Percentiles rank a stretch among this genome's conserved stretches.
phyloP scores from a whole-genome alignment of 2,329 filamentous ascomycete species.

The Xylaria sp. region DNA sequence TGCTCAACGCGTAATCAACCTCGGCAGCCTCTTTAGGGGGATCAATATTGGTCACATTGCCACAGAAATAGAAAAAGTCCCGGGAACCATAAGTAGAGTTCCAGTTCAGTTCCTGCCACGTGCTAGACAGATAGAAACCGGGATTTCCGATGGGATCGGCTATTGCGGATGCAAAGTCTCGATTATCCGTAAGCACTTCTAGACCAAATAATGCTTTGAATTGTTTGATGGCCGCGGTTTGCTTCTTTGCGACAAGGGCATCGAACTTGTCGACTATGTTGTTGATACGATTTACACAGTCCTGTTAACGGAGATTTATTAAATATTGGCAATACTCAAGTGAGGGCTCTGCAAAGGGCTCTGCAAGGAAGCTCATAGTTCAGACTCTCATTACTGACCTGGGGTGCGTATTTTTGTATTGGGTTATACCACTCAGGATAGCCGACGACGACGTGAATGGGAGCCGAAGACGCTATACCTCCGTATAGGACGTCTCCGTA shows the following conservation, averaged over 20 bases:
- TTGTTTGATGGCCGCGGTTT: constrained; percentile 56
- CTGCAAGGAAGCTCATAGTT: background rate
- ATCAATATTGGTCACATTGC: constrained; percentile 60
- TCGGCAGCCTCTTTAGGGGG: constrained; percentile 56
- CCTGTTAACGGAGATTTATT: constrained; percentile 37
- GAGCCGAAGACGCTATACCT: constrained; percentile 61
- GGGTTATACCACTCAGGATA: constrained; percentile 63
- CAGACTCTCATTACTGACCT: constrained; percentile 39
- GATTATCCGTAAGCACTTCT: constrained; percentile 55
- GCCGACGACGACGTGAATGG: constrained; percentile 54
- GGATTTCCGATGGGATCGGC: constrained; percentile 50
- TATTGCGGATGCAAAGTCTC: constrained; percentile 62
- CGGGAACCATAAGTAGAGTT: constrained; percentile 52
- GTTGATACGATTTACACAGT: constrained; percentile 61
- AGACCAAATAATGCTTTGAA: constrained; percentile 62
- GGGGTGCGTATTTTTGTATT: constrained; percentile 60
- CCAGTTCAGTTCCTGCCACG: constrained; percentile 68
- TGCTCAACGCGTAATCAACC: constrained; percentile 58
- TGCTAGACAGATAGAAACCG: constrained; percentile 60
- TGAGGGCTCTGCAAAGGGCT: too few species aligned
- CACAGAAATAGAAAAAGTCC: constrained; percentile 65
- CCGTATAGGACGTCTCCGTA: constrained; percentile 60
- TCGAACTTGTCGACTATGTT: constrained; percentile 63
- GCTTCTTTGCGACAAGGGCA: constrained; percentile 55
- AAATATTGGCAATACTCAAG: background rate